Evolutionary conservation across 2,329 filamentous ascomycete genomes (phyloP).

Genomic region (Periconia digitata): DNA sequence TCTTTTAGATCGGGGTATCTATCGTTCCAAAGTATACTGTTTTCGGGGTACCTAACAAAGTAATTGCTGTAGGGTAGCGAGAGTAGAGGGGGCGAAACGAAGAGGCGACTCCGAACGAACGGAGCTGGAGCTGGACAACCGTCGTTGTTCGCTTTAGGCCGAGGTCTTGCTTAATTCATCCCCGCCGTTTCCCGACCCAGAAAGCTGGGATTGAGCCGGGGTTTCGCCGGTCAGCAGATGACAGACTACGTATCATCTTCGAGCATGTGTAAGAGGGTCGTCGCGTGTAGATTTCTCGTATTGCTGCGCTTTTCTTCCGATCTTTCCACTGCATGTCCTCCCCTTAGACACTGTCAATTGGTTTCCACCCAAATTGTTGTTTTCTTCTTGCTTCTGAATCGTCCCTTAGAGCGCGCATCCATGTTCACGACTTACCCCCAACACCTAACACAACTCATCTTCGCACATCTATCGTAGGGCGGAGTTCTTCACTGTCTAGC

Average conservation of each 20-base stretch:
- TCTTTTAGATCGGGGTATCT: constrained; percentile 18
- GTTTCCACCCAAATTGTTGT: background rate
- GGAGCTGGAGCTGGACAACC: background rate
- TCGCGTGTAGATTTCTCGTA: constrained; percentile 12
- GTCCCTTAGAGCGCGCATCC: constrained; percentile 6
- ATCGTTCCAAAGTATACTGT: background rate
- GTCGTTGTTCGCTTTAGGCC: background rate
- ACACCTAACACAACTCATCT: too few relatives aligned
- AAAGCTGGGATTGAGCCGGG: constrained; percentile 1
- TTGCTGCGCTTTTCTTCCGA: constrained; percentile 7
- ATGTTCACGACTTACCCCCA: constrained; percentile 21
- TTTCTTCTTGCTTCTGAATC: constrained; percentile 5
- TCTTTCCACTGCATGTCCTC: background rate
- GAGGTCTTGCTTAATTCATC: background rate
- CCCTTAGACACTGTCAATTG: background rate
- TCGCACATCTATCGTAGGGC: too few relatives aligned
- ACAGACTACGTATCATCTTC: constrained; percentile 43
- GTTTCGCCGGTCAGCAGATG: constrained; percentile 7
- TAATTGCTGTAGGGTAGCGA: background rate
- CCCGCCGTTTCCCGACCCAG: background rate
- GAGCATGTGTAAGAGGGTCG: constrained; percentile 21
- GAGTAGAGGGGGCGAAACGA: background rate
- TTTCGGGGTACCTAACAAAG: background rate
- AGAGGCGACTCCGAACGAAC: background rate
- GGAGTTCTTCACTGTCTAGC: constrained; percentile 8